Evolutionary conservation across 2,329 filamentous ascomycete genomes (phyloP).

Genomic region (Beauveria scarabaeidicola): DNA sequence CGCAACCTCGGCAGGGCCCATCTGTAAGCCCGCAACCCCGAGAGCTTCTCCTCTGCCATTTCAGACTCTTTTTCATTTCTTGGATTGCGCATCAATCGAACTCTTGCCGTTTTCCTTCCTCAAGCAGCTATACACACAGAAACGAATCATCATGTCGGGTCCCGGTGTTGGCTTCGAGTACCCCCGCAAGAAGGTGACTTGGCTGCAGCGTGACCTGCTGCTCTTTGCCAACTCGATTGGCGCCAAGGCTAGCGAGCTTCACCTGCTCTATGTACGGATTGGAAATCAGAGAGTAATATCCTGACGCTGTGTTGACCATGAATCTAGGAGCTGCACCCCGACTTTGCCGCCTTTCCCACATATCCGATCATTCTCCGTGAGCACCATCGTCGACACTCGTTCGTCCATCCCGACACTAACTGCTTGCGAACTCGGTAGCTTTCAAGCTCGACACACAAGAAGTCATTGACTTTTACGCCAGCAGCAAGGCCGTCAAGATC

Average conservation of each 20-base stretch:
- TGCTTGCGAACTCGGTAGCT: slow-evolving; percentile 28
- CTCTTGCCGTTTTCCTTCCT: not conserved
- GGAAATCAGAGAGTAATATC: not conserved
- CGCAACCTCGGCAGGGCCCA: slow-evolving; percentile 10
- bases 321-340: slow-evolving; percentile 70
- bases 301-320: not conserved
- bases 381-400: slow-evolving; percentile 18
- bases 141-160: slow-evolving; percentile 26
- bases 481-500: slow-evolving; percentile 57
- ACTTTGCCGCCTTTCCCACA: slow-evolving; percentile 82
- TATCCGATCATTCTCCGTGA: slow-evolving; percentile 73
- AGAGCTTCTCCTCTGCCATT: not conserved
- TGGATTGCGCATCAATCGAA: not conserved
- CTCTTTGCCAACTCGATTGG: slow-evolving; percentile 90
- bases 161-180: slow-evolving; percentile 70
- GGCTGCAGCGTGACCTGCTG: slow-evolving; percentile 80
- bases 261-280: slow-evolving; percentile 73
- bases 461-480: slow-evolving; percentile 75
- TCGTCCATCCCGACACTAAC: slow-evolving; percentile 4
- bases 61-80: not conserved
- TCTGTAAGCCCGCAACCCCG: slow-evolving; percentile 6
- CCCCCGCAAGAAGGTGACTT: slow-evolving; percentile 65
- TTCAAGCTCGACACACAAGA: slow-evolving; percentile 74
- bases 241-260: slow-evolving; percentile 74
- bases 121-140: not conserved